Evolutionary conservation across 768 basidiomycete species (phyloP), one percentile per base, ranked within the genome.

Genomic region (Xanthoconium stramineum): DNA sequence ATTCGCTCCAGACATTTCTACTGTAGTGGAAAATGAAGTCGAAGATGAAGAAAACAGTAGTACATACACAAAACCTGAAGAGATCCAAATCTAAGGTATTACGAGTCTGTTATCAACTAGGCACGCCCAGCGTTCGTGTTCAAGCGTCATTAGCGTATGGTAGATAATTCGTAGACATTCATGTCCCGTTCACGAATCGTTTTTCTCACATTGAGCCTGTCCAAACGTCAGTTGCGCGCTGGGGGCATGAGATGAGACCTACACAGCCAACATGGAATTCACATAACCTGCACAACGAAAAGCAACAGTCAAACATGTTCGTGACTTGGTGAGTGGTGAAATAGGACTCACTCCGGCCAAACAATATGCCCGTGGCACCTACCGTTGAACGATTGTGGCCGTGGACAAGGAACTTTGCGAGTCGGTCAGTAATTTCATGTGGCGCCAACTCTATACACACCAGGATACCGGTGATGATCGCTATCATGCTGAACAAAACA

Each of bases 221-320:
- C n/a, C 15, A 6, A 56, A 29, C 33, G 35, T 49, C 29, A 13
- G 10, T 7, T 43, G n/a, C 13, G 24, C 2, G 11, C 24, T 11
- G 10, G 7, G 9, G 3, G 17, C 24, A 42, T 13, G n/a, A 15
- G 20, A 24, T 3, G 36, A 10, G 9, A 58, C 60, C 52, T 32
- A 58, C 60, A 58, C 56, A 3, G 56, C 56, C 8, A 62, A 9
- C 61, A 62, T 55, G 10, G 61, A 61, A 42, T 58, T 61, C 44
- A 62, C 53, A 15, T 62, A 58, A 11, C 56, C 61, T 58, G 19
- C 24, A 38, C 20, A 13, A 3, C 12, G 30, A 10, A 4, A 32
- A 15, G 10, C 5, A 46, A 52, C 53, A 61, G 42, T 6, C 24
- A 24, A 24, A 24, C 24, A 33, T 42, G 3, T 3, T 42, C 38